Base-by-base conservation (phyloP, 2,329 filamentous ascomycete genomes). In the Diaporthe amygdali region DNA sequence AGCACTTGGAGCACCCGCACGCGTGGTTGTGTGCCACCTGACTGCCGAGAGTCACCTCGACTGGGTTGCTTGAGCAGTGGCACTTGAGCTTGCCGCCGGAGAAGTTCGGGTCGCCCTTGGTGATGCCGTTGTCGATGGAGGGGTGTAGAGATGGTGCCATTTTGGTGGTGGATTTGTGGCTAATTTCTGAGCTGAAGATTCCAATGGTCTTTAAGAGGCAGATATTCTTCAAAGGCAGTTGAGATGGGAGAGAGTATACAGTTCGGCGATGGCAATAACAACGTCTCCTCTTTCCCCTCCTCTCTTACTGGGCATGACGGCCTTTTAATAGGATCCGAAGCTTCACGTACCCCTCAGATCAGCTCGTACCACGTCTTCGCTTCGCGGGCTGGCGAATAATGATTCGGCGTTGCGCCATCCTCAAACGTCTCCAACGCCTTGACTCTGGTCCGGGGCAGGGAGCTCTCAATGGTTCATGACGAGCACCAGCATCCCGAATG, bases 1-100 rank as follows among this genome's bases (percentile, higher is more conserved):
- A 93, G 86, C 91, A 93, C 80, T 92, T 91, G 68, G 90, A 92
- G 82, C 91, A 93, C 73, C 91, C 91, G 81, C 91, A 93, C 69
- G 89, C 90, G 81, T 93, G 91, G 84, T 93, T 92, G 84, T 92
- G 90, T 2, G 85, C 82, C 69, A 93, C 87, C 75, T 92, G 89
- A 77, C 86, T 82, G 71, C 76, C 79, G 47, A 93, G 84, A 0
- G 84, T 85, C 27, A 93, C 84, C 76, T 89, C 86, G 71, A 93
- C 88, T 32, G 86, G 87, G 78, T 86, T 79, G 73, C 75, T 82
- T 14, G 80, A 69, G 83, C 91, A 93, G 76, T 87, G 86, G 84
- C 91, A 93, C 79, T 83, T 83, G 10, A 93, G 85, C 66, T 85
- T 90, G 71, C 91, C 91, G 71, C 91, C 91, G 0, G 84, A 55